Base-by-base conservation (phyloP, 108 stramenopile genomes). In the Skeletonema marinoi region DNA sequence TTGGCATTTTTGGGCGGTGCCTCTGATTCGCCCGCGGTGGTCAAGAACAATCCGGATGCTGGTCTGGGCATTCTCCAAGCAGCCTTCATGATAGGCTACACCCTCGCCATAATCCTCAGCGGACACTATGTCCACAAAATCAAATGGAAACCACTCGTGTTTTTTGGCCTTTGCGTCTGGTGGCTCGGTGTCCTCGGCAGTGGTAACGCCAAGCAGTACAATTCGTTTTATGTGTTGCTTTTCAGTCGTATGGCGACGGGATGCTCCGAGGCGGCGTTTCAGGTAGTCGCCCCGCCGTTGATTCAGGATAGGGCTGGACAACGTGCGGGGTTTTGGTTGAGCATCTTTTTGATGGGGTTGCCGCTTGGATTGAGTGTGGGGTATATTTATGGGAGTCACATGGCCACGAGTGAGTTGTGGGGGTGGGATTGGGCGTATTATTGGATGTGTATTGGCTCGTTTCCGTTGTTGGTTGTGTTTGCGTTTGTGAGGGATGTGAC, bases 371-470 rank as follows among this genome's bases (percentile, higher is more conserved):
- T 84, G 42, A 78, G 75, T 30, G 19, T 84, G 12, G 83, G 83
- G n/a, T 84, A 76, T 71, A 71, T 84, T 30, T 84, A 80, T 59
- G 83, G 83, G 32, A 80, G 79, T 68, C 60, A 48, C 33, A 75
- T 84, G 75, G 78, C 78, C 29, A 38, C 66, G 8, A 62, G 69
- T 54, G 56, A 35, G 35, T 39, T 36, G 31, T 76, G 70, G 81
- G 80, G 80, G 16, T 81, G 80, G 80, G 50, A 84, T 36, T 84
- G 78, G 73, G 83, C 83, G 25, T 84, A 75, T 41, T 84, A 80
- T 58, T 59, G 30, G 13, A 75, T 75, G 51, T 75, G 61, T 30
- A 75, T 84, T n/a, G 60, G 51, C 0, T 70, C 60, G 25, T 17
- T 84, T 1, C 83, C 83, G 10, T 63, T 80, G 60, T 60, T 84